Percentiles rank a stretch among this genome's conserved stretches.
These are phyloP conservation scores for Capsaspora owczarzaki DNA, from an alignment of 78 protist genomes.

Conservation along the genomic window DNA sequence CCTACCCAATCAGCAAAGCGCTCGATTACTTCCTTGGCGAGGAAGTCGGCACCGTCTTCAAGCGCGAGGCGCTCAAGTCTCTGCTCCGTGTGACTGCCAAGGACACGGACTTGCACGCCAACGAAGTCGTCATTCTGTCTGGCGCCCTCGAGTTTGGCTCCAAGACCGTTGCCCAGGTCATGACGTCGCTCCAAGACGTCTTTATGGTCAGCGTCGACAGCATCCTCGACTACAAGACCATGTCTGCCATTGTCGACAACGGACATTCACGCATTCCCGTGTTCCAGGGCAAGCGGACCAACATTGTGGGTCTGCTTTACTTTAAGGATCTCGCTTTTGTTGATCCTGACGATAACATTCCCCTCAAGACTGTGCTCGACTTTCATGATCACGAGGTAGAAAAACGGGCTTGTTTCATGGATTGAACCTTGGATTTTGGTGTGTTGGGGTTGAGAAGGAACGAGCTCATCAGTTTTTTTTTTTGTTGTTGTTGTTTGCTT, in stretches of 20 bases:
- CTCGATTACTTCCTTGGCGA: conserved; percentile 75
- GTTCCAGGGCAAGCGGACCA: conserved; percentile 24
- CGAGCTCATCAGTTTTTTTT: not conserved
- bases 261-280: conserved; percentile 89
- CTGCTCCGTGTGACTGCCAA: conserved; percentile 49
- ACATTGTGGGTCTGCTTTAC: conserved; percentile 68
- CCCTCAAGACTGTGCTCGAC: conserved; percentile 14
- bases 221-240: conserved; percentile 38
- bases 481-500: conserved; percentile 4
- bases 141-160: conserved; percentile 66
- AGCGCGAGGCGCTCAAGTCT: conserved; percentile 51
- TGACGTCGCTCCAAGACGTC: conserved; percentile 70
- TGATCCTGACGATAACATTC: conserved; percentile 56
- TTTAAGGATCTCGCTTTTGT: conserved; percentile 73
- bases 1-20: conserved; percentile 65
- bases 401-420: not conserved
- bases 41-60: conserved; percentile 70
- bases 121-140: conserved; percentile 47
- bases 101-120: conserved; percentile 38
- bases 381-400: conserved; percentile 8
- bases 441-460: not conserved
- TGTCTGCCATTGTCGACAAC: conserved; percentile 38
- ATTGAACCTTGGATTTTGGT: not conserved
- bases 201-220: conserved; percentile 55
- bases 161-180: conserved; percentile 29